Conservation (phyloP, 345 rosid genomes). For the Eucalyptus melliodora region DNA sequence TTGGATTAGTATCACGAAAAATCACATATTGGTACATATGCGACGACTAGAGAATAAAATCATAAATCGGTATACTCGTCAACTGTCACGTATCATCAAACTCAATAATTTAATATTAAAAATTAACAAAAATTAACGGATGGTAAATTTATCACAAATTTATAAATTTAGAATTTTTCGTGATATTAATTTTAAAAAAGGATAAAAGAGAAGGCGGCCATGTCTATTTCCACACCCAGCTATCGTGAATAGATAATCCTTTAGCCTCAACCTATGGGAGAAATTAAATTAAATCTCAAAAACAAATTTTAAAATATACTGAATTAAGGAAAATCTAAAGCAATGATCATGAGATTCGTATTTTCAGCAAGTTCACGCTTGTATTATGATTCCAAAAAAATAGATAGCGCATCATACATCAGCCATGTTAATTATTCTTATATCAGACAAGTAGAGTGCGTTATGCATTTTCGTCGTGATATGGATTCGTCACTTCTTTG, state of each 20-base stretch:
- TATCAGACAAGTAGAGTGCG: not conserved
- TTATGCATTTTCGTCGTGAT: not conserved
- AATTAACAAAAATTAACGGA: no score
- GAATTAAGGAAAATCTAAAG: not conserved
- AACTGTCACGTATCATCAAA: no score
- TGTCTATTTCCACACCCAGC: not conserved
- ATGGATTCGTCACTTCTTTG: not conserved
- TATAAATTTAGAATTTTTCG: no score
- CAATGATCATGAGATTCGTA: not conserved
- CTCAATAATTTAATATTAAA: no score
- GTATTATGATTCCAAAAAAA: not conserved
- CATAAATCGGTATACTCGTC: rapidly evolving
- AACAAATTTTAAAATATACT: not conserved
- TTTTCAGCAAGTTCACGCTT: not conserved
- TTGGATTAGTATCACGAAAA: no score
- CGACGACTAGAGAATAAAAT: no score
- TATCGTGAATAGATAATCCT: not conserved
- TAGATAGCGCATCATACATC: not conserved
- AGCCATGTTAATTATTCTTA: not conserved
- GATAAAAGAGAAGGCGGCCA: no score
- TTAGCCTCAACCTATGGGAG: not conserved
- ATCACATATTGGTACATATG: no score
- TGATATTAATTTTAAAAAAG: no score
- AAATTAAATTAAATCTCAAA: not conserved
- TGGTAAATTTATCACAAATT: rapidly evolving